These are phyloP conservation scores for Phytophthora nicotianae DNA, from an alignment of 352 stramenopile genomes.

Conservation along the genomic window DNA sequence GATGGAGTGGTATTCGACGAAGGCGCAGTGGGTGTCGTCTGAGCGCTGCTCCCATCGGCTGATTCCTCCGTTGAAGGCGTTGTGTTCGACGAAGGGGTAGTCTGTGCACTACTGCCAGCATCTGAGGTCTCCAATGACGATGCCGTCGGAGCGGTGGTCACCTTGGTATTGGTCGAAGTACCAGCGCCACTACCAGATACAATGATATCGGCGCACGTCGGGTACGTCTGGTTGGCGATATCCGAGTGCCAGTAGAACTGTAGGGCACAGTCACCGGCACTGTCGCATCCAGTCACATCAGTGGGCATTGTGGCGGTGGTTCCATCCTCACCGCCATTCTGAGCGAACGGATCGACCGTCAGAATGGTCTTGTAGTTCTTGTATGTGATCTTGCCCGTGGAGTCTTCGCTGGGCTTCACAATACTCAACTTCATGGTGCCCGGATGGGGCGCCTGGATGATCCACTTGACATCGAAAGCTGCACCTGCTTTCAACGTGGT, in stretches of 20 bases:
- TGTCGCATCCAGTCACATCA: conserved; percentile 43
- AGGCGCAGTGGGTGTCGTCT: conserved; percentile 1
- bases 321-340: conserved; percentile 25
- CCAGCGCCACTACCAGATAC: conserved; percentile 30
- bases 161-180: conserved; percentile 2
- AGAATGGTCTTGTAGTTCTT: conserved; percentile 37
- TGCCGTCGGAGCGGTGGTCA: conserved; percentile 3
- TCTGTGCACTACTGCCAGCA: conserved; percentile 1
- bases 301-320: conserved; percentile 37
- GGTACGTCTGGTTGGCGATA: conserved; percentile 44
- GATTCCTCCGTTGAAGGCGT: not conserved
- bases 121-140: conserved; percentile 3
- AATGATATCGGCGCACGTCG: conserved; percentile 44
- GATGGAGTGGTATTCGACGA: conserved; percentile 15
- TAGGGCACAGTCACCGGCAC: conserved; percentile 38
- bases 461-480: conserved; percentile 56
- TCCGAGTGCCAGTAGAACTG: conserved; percentile 52
- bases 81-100: not conserved
- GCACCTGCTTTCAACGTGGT: conserved; percentile 43
- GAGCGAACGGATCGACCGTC: conserved; percentile 33
- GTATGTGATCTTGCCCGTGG: conserved; percentile 54
- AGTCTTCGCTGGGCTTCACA: conserved; percentile 48
- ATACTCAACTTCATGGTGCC: conserved; percentile 58
- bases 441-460: conserved; percentile 62
- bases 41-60: conserved; percentile 6